Base-by-base conservation (phyloP, 371 early-diverging fungal genomes). In the Capniomyces stellatus region DNA sequence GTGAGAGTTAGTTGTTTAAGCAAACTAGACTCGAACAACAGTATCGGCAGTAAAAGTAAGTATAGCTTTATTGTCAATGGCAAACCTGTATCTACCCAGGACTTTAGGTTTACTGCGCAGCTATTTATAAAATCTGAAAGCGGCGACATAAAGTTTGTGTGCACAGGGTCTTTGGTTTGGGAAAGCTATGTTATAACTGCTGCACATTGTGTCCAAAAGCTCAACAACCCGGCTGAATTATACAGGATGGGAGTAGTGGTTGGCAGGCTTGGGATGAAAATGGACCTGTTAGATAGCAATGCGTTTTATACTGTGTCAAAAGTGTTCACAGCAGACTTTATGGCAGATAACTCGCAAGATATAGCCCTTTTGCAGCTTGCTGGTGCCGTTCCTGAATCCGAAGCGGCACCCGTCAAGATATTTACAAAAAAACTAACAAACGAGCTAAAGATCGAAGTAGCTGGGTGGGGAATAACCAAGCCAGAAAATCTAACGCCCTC, bases 391-490 rank as follows among this genome's bases (percentile, higher is more conserved):
- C 35, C 35, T 10, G 6, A 6, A 35, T 35, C 35, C 10, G 35
- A 35, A 15, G 35, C 35, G 15, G 15, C 35, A 15, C 35, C 35
- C 35, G 15, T 35, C 6, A 35, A 35, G 35, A 35, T 35, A 35
- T 35, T 10, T 15, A 35, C 35, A 35, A 35, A 35, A 35, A 35
- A 15, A 35, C 35, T 35, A 15, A 15, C 6, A 6, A 15, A 6
- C 6, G 15, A 35, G 35, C 6, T 35, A 35, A 10, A 10, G 15
- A 12, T 51, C 31, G 35, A 51, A 31, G 51, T 40, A 12, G 51
- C 51, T 18, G 51, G 51, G 23, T 51, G 51, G 51, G 51, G 51
- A 8, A 39, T 51, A 19, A 51, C 51, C 3, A 15, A 23, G 4
- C 23, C 29, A 13, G 22, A 51, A 21, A 3, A n/a, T 31, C 21